Evolutionary conservation across 768 basidiomycete species (phyloP).

Genomic region (Russula vinacea): DNA sequence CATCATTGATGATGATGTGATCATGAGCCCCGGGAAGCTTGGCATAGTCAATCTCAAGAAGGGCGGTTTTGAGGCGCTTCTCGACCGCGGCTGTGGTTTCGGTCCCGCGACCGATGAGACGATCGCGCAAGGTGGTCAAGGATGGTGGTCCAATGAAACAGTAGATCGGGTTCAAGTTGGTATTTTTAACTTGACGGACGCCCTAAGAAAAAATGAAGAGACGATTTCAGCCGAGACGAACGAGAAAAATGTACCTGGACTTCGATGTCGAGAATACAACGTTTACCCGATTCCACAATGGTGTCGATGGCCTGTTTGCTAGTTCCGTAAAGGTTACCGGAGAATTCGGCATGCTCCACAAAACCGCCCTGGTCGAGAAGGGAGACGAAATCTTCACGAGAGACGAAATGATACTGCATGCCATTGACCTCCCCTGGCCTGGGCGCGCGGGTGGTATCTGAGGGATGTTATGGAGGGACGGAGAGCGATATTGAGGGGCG

Average conservation of each 20-base stretch:
- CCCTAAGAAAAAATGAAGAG: constrained; percentile 51
- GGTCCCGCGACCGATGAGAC: constrained; percentile 79
- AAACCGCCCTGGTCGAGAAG: constrained; percentile 73
- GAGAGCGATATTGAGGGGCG: constrained; percentile 7
- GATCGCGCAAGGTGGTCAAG: constrained; percentile 60
- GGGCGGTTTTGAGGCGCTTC: constrained; percentile 72
- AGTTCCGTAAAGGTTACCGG: constrained; percentile 91
- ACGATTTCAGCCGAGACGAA: constrained; percentile 3
- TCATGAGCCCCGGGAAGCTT: constrained; percentile 72
- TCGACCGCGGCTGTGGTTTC: constrained; percentile 71
- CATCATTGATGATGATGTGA: constrained; percentile 85
- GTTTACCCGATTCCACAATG: constrained; percentile 63
- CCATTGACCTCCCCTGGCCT: constrained; percentile 81
- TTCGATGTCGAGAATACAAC: constrained; percentile 95
- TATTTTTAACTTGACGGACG: constrained; percentile 85
- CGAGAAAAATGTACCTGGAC: constrained; percentile 63
- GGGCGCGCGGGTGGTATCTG: constrained; percentile 87
- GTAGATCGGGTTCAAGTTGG: constrained; percentile 78
- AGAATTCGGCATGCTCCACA: constrained; percentile 93
- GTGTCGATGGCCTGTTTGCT: constrained; percentile 71
- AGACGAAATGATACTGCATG: constrained; percentile 83
- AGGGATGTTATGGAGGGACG: constrained; percentile 16
- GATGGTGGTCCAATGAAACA: constrained; percentile 91
- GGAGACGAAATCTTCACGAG: constrained; percentile 62
- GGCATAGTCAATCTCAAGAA: constrained; percentile 81